phyloP scores from a whole-genome alignment of 1,284 basidiomycete genomes.

The Fomitopsis palustris region DNA sequence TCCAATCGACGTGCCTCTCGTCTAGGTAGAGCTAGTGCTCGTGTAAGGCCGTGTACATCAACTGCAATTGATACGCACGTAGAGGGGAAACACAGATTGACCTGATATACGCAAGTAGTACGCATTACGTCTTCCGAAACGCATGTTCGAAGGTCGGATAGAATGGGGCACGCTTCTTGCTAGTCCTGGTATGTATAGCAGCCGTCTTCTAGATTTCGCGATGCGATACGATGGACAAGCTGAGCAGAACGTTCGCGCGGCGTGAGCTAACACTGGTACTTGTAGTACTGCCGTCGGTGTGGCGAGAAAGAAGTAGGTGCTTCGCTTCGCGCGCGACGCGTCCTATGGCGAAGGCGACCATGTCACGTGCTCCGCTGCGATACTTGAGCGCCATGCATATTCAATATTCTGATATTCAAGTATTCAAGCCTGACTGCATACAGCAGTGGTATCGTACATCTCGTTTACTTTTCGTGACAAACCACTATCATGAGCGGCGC shows the following conservation, averaged over 20 bases:
- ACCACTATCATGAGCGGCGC: neutral
- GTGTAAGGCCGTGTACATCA: neutral
- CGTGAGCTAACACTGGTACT: too few species aligned
- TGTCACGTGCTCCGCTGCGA: neutral
- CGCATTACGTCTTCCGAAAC: conserved; percentile 56
- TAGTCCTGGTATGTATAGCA: neutral
- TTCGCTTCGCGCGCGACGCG: neutral
- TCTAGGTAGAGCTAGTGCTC: conserved; percentile 65
- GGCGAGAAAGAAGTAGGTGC: too few species aligned
- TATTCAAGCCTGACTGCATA: neutral
- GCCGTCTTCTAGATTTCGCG: neutral
- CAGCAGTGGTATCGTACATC: conserved; percentile 7
- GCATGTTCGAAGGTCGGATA: conserved; percentile 10
- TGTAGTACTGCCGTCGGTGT: too few species aligned
- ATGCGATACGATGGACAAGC: too few species aligned
- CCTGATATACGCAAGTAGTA: conserved; percentile 71
- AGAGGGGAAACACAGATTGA: conserved; percentile 61
- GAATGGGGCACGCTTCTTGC: too few species aligned
- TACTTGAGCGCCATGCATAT: too few species aligned
- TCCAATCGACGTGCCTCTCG: conserved; percentile 75
- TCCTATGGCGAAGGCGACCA: neutral
- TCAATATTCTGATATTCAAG: neutral
- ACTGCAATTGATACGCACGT: conserved; percentile 40
- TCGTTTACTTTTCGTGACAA: neutral
- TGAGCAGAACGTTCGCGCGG: too few species aligned